phyloP scores from a whole-genome alignment of 768 basidiomycete species.

The Kwoniella sp. region DNA sequence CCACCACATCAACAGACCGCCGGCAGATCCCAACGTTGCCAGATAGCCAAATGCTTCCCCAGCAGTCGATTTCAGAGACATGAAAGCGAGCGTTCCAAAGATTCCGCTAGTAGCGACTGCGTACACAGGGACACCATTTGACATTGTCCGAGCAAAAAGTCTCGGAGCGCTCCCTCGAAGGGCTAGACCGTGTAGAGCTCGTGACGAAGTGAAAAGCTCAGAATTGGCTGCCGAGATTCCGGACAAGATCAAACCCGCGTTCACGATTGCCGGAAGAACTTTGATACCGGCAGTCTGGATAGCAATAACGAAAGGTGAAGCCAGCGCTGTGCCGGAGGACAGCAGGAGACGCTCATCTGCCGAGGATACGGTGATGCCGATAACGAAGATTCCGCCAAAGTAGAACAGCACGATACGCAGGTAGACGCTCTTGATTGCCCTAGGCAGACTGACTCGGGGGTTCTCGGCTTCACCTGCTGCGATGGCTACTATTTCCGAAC shows the following conservation, averaged over 20 bases:
- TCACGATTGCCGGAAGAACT: conserved; percentile 53
- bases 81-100: conserved; percentile 62
- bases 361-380: conserved; percentile 69
- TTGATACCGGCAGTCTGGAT: conserved; percentile 70
- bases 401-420: conserved; percentile 74
- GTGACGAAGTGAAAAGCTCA: conserved; percentile 1
- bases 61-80: conserved; percentile 69
- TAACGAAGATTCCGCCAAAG: conserved; percentile 64
- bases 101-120: background rate
- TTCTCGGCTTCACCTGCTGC: conserved; percentile 70
- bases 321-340: conserved; percentile 59
- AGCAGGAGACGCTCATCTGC: conserved; percentile 52
- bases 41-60: conserved; percentile 76
- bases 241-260: conserved; percentile 7
- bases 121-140: background rate
- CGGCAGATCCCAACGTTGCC: conserved; percentile 65
- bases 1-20: conserved; percentile 71
- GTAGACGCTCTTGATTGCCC: conserved; percentile 69
- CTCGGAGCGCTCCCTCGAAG: conserved; percentile 6
- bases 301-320: conserved; percentile 83
- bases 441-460: conserved; percentile 67
- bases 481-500: conserved; percentile 79
- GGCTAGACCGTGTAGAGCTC: conserved; percentile 8
- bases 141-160: conserved; percentile 1
- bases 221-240: conserved; percentile 11